These are phyloP conservation scores for Alternaria sp. DNA, from an alignment of 2,329 filamentous ascomycete species.

Conservation along the genomic window DNA sequence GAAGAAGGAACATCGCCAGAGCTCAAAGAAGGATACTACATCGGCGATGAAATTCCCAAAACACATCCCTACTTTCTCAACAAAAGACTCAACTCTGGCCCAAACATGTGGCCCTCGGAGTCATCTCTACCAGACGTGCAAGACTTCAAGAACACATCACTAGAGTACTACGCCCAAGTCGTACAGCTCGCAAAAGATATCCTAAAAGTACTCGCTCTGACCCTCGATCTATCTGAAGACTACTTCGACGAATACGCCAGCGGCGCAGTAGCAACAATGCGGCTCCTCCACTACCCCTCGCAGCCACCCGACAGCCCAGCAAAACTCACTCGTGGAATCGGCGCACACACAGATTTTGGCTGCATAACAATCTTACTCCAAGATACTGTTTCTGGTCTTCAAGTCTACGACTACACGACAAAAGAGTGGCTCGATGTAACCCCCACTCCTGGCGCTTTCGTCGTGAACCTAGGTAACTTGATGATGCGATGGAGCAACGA, in stretches of 20 bases:
- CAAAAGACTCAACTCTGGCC: slow-evolving; percentile 52
- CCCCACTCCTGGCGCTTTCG: slow-evolving; percentile 78
- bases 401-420: slow-evolving; percentile 75
- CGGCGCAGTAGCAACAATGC: slow-evolving; percentile 53
- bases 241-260: slow-evolving; percentile 51
- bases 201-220: slow-evolving; percentile 53
- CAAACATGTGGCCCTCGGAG: slow-evolving; percentile 53
- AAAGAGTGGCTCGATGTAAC: slow-evolving; percentile 83
- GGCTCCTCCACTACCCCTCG: slow-evolving; percentile 55
- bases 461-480: slow-evolving; percentile 78
- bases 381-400: slow-evolving; percentile 55
- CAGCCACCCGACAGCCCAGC: slow-evolving; percentile 51
- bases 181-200: slow-evolving; percentile 54
- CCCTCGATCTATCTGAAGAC: slow-evolving; percentile 49
- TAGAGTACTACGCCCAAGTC: slow-evolving; percentile 54
- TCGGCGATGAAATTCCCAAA: slow-evolving; percentile 54
- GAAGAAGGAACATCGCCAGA: slow-evolving; percentile 55
- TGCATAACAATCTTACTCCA: slow-evolving; percentile 53
- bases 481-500: slow-evolving; percentile 57
- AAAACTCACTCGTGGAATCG: slow-evolving; percentile 52
- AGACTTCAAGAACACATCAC: slow-evolving; percentile 51
- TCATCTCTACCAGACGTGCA: slow-evolving; percentile 26
- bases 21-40: slow-evolving; percentile 55
- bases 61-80: slow-evolving; percentile 52
- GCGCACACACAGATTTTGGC: slow-evolving; percentile 57